A percentile compares a stretch with the other conserved stretches of the same genome.
phyloP scores from a whole-genome alignment of 2,329 filamentous ascomycete species.

The Venturia nashicola region DNA sequence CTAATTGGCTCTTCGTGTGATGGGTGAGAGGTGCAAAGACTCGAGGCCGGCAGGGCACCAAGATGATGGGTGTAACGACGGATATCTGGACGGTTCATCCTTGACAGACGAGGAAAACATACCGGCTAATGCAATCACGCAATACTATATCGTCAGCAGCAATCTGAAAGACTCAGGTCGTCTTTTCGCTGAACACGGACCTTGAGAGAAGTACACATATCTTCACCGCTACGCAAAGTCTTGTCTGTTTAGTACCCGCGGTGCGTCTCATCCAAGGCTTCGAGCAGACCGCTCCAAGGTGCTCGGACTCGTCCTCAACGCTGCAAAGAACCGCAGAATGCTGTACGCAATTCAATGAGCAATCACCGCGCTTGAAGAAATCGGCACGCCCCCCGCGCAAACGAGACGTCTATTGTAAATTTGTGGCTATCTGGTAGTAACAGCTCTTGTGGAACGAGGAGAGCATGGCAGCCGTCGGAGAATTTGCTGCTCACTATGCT shows the following conservation, averaged over 20 bases:
- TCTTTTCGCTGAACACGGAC: background rate
- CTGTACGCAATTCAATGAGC: background rate
- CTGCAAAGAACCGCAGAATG: background rate
- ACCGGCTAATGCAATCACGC: background rate
- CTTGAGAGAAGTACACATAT: background rate
- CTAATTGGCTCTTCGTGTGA: background rate
- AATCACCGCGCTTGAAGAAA: background rate
- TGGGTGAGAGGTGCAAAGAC: background rate
- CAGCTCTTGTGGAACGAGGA: background rate
- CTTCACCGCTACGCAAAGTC: background rate
- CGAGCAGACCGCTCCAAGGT: constrained; percentile 1
- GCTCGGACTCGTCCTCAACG: constrained; percentile 2
- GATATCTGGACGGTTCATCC: background rate
- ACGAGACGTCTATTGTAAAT: background rate
- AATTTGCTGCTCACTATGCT: background rate
- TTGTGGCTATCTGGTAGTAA: background rate
- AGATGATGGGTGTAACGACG: background rate
- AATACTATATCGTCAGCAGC: background rate
- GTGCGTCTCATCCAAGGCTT: background rate
- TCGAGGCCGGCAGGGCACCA: background rate
- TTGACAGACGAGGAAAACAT: background rate
- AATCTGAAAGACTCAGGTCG: background rate
- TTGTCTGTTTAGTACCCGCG: background rate
- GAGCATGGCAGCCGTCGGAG: background rate
- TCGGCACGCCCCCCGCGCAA: background rate